Evolutionary conservation across 2,329 filamentous ascomycete genomes (phyloP), one percentile per base, ranked within the genome.

Genomic region (Periconia macrospinosa): DNA sequence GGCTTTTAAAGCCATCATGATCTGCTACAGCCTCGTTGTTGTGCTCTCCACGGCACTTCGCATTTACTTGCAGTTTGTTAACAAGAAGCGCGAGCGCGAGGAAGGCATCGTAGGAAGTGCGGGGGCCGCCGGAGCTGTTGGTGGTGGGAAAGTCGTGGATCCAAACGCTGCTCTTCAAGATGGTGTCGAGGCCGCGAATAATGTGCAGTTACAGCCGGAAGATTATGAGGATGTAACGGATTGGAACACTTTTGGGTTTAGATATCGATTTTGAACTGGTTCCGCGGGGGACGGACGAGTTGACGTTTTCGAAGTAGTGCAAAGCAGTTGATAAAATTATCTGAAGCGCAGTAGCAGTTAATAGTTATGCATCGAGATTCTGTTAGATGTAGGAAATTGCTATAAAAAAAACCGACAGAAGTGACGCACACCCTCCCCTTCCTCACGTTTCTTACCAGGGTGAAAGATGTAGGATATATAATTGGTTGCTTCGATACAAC

Each of bases 1-100:
- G 9, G 60, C 58, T 8, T 62, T 63, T 33, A 27, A 55, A 15
- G 58, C 56, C 41, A 68, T 76, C 37, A 63, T 71, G 9, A 66
- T 69, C 0, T 74, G 69, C 47, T 68, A 70, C 18, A 64, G 63
- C 10, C 63, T 73, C 1, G 68, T 70, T 0, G 58, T 73, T 0
- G 60, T 76, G n/a, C 71, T 7, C 65, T 55, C 60, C 0, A 30
- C 62, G 1, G 41, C 56, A 7, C 35, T 66, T 45, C 54, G 65
- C 35, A 53, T 47, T 27, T 66, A 65, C 41, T 44, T 66, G 23
- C 53, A 61, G 37, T 59, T 58, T 57, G 23, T 61, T 17, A 66
- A 67, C 23, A 45, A 15, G 30, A 66, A 58, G 52, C 59, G 60
- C 44, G 61, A 66, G 40, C 41, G 45, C 1, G 55, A 62, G 18